Conservation (phyloP, 768 basidiomycete species). For the Holtermanniella nyarrowii region DNA sequence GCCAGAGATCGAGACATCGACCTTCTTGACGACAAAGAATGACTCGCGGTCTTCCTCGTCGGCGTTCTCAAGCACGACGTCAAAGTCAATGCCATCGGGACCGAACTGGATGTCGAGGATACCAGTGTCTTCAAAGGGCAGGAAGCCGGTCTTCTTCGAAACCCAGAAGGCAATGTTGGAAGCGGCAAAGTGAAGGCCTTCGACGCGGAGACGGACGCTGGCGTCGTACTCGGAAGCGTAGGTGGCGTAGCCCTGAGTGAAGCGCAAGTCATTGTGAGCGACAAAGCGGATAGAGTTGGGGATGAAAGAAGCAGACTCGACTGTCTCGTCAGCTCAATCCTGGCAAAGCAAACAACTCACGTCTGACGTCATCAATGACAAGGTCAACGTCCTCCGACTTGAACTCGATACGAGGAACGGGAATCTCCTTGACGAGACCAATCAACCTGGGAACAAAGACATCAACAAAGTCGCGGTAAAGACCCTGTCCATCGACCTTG, state of each 20-base stretch:
- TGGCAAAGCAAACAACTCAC: not conserved
- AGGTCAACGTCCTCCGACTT: constrained; percentile 41
- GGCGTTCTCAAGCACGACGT: constrained; percentile 43
- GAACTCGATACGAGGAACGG: constrained; percentile 42
- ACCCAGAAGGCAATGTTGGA: constrained; percentile 43
- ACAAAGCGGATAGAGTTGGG: constrained; percentile 43
- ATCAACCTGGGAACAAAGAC: constrained; percentile 42
- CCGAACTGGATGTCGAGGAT: constrained; percentile 42
- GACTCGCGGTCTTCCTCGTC: constrained; percentile 41
- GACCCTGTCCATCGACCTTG: constrained; percentile 35
- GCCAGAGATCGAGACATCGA: constrained; percentile 36
- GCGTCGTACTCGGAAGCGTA: constrained; percentile 41
- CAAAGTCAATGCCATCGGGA: constrained; percentile 41
- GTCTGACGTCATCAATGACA: constrained; percentile 40
- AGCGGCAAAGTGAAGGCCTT: constrained; percentile 42
- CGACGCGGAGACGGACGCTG: constrained; percentile 38
- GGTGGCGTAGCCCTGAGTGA: constrained; percentile 43
- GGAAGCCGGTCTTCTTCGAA: constrained; percentile 41
- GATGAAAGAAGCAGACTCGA: constrained; percentile 43
- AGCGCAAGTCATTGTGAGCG: constrained; percentile 41
- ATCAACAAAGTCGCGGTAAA: constrained; percentile 42
- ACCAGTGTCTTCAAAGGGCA: constrained; percentile 41
- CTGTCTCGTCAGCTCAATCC: not conserved
- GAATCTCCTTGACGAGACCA: constrained; percentile 42
- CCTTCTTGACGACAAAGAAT: constrained; percentile 44